These are phyloP conservation scores for Talaromyces sp. DNA, from an alignment of 2,329 filamentous ascomycete species.

Conservation along the genomic window DNA sequence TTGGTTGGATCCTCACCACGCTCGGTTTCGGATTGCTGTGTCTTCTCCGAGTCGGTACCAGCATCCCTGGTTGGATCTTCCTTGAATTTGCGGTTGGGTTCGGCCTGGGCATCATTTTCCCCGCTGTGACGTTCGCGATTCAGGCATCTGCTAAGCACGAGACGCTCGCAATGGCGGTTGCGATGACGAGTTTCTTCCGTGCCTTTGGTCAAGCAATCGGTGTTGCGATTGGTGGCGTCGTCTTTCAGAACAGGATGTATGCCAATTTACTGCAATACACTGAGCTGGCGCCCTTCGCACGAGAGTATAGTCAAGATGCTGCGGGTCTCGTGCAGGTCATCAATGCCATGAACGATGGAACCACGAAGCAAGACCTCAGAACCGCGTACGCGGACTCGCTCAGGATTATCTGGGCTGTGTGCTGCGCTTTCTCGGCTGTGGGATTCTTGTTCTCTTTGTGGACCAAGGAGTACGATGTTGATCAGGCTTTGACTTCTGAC, in stretches of 20 bases:
- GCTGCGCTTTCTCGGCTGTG: constrained; percentile 52
- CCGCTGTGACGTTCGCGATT: constrained; percentile 60
- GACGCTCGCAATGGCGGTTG: constrained; percentile 59
- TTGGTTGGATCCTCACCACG: constrained; percentile 60
- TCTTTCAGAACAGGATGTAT: constrained; percentile 60
- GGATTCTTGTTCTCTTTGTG: constrained; percentile 52
- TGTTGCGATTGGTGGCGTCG: constrained; percentile 63
- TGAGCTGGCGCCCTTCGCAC: constrained; percentile 47
- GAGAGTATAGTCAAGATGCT: constrained; percentile 55
- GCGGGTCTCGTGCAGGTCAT: constrained; percentile 59
- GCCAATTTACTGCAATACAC: constrained; percentile 35
- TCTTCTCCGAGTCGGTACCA: constrained; percentile 18
- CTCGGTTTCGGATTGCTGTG: constrained; percentile 54
- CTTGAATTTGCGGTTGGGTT: constrained; percentile 59
- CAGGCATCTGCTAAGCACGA: constrained; percentile 58
- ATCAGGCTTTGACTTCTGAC: constrained; percentile 33
- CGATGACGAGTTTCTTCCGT: constrained; percentile 66
- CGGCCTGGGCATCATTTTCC: constrained; percentile 63
- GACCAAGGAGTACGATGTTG: constrained; percentile 50
- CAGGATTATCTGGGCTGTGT: constrained; percentile 55
- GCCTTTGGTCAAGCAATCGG: constrained; percentile 64
- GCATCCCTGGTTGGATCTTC: constrained; percentile 53
- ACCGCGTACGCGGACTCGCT: constrained; percentile 55
- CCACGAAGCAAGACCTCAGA: constrained; percentile 45
- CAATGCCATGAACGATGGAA: constrained; percentile 49